Evolutionary conservation across 495 filamentous ascomycete species (phyloP).

Genomic region (Aspergillus sclerotioniger): DNA sequence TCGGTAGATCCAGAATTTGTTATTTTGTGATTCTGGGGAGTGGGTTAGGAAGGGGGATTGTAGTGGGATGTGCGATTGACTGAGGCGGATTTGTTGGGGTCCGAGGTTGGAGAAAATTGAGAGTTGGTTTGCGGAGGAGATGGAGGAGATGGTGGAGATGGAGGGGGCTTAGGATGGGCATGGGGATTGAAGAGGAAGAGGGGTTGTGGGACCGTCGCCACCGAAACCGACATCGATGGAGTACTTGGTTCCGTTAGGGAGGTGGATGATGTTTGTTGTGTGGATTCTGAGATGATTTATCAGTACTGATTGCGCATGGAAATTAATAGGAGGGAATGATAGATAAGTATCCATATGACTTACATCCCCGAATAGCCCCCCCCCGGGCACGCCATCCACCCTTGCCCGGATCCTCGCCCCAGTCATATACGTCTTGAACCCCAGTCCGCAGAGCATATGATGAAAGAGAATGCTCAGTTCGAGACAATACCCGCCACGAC

Average conservation of each 20-base stretch:
- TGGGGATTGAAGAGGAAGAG: slow-evolving; percentile 46
- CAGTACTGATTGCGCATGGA: neutral
- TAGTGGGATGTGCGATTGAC: slow-evolving; percentile 1
- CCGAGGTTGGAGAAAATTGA: slow-evolving; percentile 41
- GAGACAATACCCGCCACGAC: slow-evolving; percentile 73
- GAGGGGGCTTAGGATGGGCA: slow-evolving; percentile 19
- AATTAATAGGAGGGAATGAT: neutral
- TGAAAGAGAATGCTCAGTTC: slow-evolving; percentile 70
- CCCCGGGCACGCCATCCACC: slow-evolving; percentile 27
- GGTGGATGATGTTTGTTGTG: slow-evolving; percentile 66
- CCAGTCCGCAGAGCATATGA: slow-evolving; percentile 59
- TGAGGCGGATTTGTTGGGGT: slow-evolving; percentile 49
- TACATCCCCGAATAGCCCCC: slow-evolving; percentile 44
- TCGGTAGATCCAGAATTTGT: slow-evolving; percentile 64
- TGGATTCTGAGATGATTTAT: slow-evolving; percentile 50
- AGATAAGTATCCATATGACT: slow-evolving; percentile 1
- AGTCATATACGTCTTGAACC: slow-evolving; percentile 55
- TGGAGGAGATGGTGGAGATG: too few relatives aligned
- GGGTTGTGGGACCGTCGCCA: slow-evolving; percentile 54
- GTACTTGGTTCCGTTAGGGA: slow-evolving; percentile 47
- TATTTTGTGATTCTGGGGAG: slow-evolving; percentile 38
- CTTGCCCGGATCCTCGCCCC: slow-evolving; percentile 42
- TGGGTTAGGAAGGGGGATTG: slow-evolving; percentile 25
- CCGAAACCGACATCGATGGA: slow-evolving; percentile 75
- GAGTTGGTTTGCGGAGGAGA: too few relatives aligned